These are phyloP conservation scores for Sclerotinia nivalis DNA, from an alignment of 2,329 filamentous ascomycete genomes.

Conservation along the genomic window DNA sequence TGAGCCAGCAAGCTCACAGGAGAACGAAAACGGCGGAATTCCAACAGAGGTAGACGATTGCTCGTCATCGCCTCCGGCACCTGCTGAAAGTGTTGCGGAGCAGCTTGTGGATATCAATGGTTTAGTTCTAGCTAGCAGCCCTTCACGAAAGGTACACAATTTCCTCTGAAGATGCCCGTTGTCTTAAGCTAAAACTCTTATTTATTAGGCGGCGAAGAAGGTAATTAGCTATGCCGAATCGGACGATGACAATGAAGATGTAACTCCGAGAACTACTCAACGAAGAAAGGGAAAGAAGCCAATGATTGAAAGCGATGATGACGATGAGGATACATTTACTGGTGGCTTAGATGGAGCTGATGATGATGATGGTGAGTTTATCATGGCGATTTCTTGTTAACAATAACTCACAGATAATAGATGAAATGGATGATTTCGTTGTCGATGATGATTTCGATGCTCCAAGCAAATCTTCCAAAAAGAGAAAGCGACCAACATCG, in stretches of 20 bases:
- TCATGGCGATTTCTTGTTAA: not conserved
- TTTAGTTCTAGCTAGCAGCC: conserved; percentile 61
- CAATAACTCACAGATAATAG: conserved; percentile 38
- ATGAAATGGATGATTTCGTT: conserved; percentile 84
- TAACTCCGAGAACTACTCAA: conserved; percentile 46
- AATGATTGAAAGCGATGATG: conserved; percentile 64
- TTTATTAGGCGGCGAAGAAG: conserved; percentile 55
- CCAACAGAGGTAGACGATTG: conserved; percentile 53
- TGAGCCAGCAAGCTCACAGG: conserved; percentile 67
- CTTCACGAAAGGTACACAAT: conserved; percentile 70
- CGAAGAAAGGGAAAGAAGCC: conserved; percentile 54
- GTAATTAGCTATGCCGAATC: conserved; percentile 82
- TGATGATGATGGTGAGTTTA: conserved; percentile 55
- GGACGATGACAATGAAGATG: conserved; percentile 76
- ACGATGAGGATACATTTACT: conserved; percentile 67
- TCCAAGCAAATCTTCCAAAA: conserved; percentile 57
- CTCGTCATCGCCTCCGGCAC: conserved; percentile 46
- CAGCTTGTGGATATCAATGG: conserved; percentile 48
- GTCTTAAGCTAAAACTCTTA: conserved; percentile 3
- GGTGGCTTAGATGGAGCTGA: conserved; percentile 59
- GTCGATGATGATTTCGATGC: conserved; percentile 81
- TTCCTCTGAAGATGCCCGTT: not conserved
- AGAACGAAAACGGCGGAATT: conserved; percentile 53
- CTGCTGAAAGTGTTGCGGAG: conserved; percentile 47
- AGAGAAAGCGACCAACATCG: conserved; percentile 61